Percentiles rank a stretch among this genome's conserved stretches.
These are phyloP conservation scores for Acephala macrosclerotiorum DNA, from an alignment of 2,329 filamentous ascomycete species.

Conservation along the genomic window DNA sequence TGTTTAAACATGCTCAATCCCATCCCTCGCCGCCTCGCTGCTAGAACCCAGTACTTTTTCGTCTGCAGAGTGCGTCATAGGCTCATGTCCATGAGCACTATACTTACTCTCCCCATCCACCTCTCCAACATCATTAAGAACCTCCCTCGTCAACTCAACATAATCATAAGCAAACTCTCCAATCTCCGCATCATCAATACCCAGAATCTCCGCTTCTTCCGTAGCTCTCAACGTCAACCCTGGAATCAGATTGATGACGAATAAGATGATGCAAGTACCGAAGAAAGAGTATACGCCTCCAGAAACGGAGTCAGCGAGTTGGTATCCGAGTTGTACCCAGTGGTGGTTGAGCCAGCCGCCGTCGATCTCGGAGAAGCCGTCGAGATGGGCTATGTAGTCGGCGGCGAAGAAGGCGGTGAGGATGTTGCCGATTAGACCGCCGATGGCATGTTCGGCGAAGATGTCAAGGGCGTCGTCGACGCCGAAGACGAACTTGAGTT, in stretches of 20 bases:
- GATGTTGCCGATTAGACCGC: slow-evolving; percentile 81
- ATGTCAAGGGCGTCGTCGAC: slow-evolving; percentile 90
- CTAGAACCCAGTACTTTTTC: not conserved
- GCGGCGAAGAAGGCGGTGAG: slow-evolving; percentile 84
- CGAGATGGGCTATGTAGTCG: slow-evolving; percentile 83
- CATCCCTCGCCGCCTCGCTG: not conserved
- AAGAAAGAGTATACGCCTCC: slow-evolving; percentile 82
- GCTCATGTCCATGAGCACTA: not conserved
- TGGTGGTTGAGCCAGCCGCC: slow-evolving; percentile 86
- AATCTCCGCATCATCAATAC: slow-evolving; percentile 89
- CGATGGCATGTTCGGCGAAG: slow-evolving; percentile 82
- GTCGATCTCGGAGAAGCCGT: slow-evolving; percentile 69
- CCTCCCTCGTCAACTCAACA: slow-evolving; percentile 77
- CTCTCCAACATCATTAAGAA: slow-evolving; percentile 47
- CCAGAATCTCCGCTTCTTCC: slow-evolving; percentile 82
- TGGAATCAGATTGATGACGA: slow-evolving; percentile 80
- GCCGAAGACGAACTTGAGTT: slow-evolving; percentile 83
- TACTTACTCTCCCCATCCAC: slow-evolving; percentile 27
- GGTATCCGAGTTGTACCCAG: slow-evolving; percentile 85
- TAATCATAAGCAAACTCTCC: slow-evolving; percentile 97
- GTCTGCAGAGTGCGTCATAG: not conserved
- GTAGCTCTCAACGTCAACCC: slow-evolving; percentile 76
- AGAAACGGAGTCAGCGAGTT: slow-evolving; percentile 80
- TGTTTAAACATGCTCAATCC: not conserved
- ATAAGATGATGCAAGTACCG: slow-evolving; percentile 80